phyloP scores from a whole-genome alignment of 305 asterid genomes.

The Fraxinus latifolia region DNA sequence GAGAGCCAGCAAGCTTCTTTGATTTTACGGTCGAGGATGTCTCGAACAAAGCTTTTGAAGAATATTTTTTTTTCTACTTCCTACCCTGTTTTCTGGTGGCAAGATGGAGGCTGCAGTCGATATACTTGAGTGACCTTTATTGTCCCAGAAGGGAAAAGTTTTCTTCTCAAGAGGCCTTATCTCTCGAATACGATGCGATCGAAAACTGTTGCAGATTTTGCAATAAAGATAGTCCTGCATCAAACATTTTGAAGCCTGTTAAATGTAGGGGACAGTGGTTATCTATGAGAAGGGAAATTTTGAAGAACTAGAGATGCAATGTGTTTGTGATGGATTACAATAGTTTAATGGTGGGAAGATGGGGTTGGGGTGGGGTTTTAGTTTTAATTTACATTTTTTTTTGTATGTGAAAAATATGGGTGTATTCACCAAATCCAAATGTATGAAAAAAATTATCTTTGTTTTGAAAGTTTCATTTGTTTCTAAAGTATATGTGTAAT shows the following conservation, averaged over 20 bases:
- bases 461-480: neutral
- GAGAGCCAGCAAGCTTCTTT: slow-evolving; percentile 72
- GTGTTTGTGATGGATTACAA: neutral
- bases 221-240: neutral
- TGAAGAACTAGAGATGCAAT: neutral
- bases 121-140: slow-evolving; percentile 38
- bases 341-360: neutral
- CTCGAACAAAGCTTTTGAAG: slow-evolving; percentile 25
- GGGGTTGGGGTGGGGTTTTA: neutral
- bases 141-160: slow-evolving; percentile 24
- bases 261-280: neutral
- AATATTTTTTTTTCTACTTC: slow-evolving; percentile 25
- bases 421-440: neutral
- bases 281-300: neutral
- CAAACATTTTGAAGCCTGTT: neutral
- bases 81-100: slow-evolving; percentile 34
- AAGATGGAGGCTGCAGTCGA: slow-evolving; percentile 45
- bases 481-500: neutral
- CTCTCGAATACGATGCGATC: neutral
- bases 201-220: neutral
- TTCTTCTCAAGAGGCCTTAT: neutral
- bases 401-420: neutral
- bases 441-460: neutral
- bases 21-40: slow-evolving; percentile 21
- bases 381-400: neutral